phyloP scores from a whole-genome alignment of 352 stramenopile genomes.

The Elongisporangium anandrum region DNA sequence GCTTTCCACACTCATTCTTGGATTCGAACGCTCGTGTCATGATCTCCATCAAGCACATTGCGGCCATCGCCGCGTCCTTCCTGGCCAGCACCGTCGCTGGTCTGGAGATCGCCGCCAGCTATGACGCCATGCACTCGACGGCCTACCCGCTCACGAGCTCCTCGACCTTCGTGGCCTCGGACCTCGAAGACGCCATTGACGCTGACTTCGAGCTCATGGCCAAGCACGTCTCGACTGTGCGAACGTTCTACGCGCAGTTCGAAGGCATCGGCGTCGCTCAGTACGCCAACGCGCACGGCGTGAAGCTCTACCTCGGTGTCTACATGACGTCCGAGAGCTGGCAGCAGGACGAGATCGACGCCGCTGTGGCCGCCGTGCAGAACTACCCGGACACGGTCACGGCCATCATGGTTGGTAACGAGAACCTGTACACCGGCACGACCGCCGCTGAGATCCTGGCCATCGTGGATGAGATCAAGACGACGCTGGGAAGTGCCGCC shows the following conservation, averaged over 20 bases:
- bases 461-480: constrained; percentile 24
- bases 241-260: constrained; percentile 58
- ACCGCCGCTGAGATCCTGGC: constrained; percentile 22
- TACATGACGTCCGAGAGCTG: constrained; percentile 45
- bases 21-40: constrained; percentile 9
- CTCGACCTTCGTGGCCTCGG: constrained; percentile 11
- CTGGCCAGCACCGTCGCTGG: background rate
- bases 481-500: constrained; percentile 15
- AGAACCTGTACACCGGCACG: constrained; percentile 24
- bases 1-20: too few relatives aligned
- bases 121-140: constrained; percentile 18
- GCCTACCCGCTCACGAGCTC: constrained; percentile 38
- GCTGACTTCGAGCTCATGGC: constrained; percentile 38
- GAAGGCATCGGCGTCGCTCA: constrained; percentile 38
- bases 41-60: background rate
- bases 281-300: constrained; percentile 37
- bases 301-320: constrained; percentile 54
- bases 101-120: constrained; percentile 32
- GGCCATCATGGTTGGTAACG: constrained; percentile 49
- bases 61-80: background rate
- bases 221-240: constrained; percentile 41
- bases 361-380: constrained; percentile 33
- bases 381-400: constrained; percentile 37
- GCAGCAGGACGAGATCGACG: constrained; percentile 35
- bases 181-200: constrained; percentile 26